Conservation (phyloP, 2,329 filamentous ascomycete species). For the Ophiosphaerella herpotricha region DNA sequence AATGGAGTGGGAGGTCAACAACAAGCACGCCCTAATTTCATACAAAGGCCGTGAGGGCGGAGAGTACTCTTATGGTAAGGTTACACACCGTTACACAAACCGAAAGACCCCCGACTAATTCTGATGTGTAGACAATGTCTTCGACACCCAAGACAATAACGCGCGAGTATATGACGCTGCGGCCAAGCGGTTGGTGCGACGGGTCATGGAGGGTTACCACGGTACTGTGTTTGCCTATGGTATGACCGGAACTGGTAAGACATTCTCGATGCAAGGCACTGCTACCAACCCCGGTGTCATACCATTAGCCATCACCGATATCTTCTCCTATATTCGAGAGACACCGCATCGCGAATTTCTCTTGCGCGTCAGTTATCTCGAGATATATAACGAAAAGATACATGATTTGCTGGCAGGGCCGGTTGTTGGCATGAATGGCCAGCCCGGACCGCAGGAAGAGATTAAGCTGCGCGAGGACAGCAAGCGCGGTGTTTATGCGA, state of each 20-base stretch:
- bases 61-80: constrained; percentile 87
- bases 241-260: constrained; percentile 99
- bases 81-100: constrained; percentile 21
- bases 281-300: constrained; percentile 95
- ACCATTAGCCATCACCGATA: constrained; percentile 94
- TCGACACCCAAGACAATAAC: constrained; percentile 91
- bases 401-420: constrained; percentile 87
- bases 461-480: constrained; percentile 97
- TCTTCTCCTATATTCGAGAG: constrained; percentile 98
- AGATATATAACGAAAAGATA: constrained; percentile 99
- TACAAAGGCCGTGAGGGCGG: constrained; percentile 84
- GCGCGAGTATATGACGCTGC: constrained; percentile 91
- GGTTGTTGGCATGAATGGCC: constrained; percentile 57
- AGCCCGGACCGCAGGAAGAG: constrained; percentile 71
- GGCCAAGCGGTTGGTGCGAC: constrained; percentile 89
- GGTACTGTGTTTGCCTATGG: constrained; percentile 98
- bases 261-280: constrained; percentile 99
- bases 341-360: constrained; percentile 94
- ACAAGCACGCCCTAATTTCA: constrained; percentile 77
- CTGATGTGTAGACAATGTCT: constrained; percentile 81
- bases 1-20: constrained; percentile 91
- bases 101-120: constrained; percentile 13
- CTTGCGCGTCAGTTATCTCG: constrained; percentile 93
- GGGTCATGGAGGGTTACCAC: constrained; percentile 99
- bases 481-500: constrained; percentile 95